Evolutionary conservation across 306 rosid species (phyloP).

Genomic region (apple (Malus domestica)): DNA sequence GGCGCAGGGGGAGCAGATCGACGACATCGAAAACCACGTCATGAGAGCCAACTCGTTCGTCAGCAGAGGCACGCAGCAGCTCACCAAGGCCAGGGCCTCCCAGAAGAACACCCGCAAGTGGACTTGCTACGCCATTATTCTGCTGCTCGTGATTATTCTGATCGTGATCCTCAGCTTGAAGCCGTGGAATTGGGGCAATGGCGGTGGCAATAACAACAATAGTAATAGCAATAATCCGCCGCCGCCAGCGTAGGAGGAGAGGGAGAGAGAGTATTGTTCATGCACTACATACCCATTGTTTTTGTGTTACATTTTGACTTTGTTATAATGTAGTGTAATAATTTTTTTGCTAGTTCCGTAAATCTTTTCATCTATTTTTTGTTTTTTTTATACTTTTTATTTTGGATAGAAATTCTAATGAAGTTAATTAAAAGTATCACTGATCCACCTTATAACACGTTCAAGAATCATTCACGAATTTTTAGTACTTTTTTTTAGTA

Average conservation of each 20-base stretch:
- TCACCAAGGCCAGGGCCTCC: slow-evolving; percentile 39
- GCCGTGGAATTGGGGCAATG: slow-evolving; percentile 30
- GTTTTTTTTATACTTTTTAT: too few relatives aligned
- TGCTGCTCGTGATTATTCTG: slow-evolving; percentile 41
- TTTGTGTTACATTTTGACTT: too few relatives aligned
- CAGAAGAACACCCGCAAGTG: slow-evolving; percentile 65
- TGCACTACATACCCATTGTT: neutral
- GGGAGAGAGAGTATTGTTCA: neutral
- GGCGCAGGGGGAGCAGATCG: slow-evolving; percentile 69
- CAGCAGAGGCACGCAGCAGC: slow-evolving; percentile 41
- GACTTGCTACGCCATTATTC: slow-evolving; percentile 43
- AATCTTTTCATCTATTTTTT: too few relatives aligned
- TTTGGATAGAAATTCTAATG: too few relatives aligned
- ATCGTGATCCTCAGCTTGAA: slow-evolving; percentile 41
- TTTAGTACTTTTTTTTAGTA: too few relatives aligned
- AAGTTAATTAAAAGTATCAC: too few relatives aligned
- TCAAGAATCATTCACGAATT: too few relatives aligned
- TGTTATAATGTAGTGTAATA: too few relatives aligned
- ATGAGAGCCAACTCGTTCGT: slow-evolving; percentile 64
- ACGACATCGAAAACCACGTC: slow-evolving; percentile 78
- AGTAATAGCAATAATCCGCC: neutral
- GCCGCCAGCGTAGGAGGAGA: neutral
- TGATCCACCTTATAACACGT: too few relatives aligned
- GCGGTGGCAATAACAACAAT: neutral
- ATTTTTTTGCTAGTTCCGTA: too few relatives aligned